Percentiles rank a stretch among this genome's conserved stretches.
phyloP scores from a whole-genome alignment of 345 rosid genomes.

The Gossypium raimondii region DNA sequence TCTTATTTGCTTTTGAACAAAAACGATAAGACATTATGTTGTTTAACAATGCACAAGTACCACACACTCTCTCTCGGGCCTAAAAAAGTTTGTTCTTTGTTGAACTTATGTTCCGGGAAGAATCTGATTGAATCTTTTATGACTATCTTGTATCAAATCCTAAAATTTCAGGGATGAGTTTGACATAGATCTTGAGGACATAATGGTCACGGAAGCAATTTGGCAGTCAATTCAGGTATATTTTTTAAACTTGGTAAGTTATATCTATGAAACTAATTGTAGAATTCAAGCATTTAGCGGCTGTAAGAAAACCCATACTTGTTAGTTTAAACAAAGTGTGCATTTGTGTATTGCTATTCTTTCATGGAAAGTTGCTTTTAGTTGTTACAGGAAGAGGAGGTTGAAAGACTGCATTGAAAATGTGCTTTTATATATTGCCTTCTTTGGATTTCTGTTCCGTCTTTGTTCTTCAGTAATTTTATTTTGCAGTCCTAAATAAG shows the following conservation, averaged over 20 bases:
- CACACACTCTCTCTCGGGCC: not conserved
- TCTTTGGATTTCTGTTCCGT: not conserved
- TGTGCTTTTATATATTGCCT: not conserved
- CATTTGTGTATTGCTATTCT: not conserved
- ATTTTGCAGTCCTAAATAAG: not conserved
- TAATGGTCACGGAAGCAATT: constrained; percentile 96
- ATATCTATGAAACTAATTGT: not conserved
- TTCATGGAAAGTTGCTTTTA: not conserved
- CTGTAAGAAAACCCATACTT: not conserved
- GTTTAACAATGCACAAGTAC: not conserved
- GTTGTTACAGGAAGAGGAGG: not conserved
- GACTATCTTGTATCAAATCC: constrained; percentile 7
- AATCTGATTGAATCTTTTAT: not conserved
- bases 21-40: not conserved
- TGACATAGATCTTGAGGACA: constrained; percentile 94
- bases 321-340: not conserved
- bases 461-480: not conserved
- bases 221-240: constrained; percentile 93
- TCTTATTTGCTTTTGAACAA: not conserved
- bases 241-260: not conserved
- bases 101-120: not conserved
- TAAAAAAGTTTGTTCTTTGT: not conserved
- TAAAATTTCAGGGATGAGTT: constrained; percentile 63
- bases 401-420: not conserved
- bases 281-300: not conserved